Evolutionary conservation across 352 stramenopile species (phyloP).

Genomic region (Blastocystis sp.): DNA sequence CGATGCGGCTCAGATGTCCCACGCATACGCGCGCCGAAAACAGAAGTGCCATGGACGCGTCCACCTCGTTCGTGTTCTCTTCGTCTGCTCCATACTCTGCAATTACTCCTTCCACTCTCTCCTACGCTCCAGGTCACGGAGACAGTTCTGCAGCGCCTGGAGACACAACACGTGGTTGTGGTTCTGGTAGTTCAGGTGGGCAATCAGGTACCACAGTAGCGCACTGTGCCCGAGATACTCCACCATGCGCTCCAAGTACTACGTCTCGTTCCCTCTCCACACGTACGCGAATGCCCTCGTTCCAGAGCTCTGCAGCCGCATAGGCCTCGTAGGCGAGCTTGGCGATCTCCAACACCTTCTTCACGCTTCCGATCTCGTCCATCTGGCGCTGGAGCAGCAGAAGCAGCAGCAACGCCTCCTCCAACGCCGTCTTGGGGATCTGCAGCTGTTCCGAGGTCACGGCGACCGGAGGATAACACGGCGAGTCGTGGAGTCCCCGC

Average conservation of each 20-base stretch:
- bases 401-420: neutral
- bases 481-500: neutral
- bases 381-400: neutral
- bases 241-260: neutral
- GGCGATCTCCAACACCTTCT: neutral
- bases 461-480: neutral
- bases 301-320: neutral
- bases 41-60: neutral
- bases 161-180: neutral
- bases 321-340: neutral
- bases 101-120: neutral
- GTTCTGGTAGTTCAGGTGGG: neutral
- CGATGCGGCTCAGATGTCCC: constrained; percentile 1
- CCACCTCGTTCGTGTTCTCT: neutral
- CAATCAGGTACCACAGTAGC: constrained; percentile 13
- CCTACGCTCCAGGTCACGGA: neutral
- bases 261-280: neutral
- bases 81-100: neutral
- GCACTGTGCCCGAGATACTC: neutral
- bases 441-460: neutral
- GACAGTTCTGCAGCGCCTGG: neutral
- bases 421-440: neutral
- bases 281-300: neutral
- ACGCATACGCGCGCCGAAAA: neutral
- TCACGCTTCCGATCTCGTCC: neutral